A percentile compares a stretch with the other conserved stretches of the same genome.
Evolutionary conservation across 768 basidiomycete species (phyloP).

Genomic region (Pisolithus albus): DNA sequence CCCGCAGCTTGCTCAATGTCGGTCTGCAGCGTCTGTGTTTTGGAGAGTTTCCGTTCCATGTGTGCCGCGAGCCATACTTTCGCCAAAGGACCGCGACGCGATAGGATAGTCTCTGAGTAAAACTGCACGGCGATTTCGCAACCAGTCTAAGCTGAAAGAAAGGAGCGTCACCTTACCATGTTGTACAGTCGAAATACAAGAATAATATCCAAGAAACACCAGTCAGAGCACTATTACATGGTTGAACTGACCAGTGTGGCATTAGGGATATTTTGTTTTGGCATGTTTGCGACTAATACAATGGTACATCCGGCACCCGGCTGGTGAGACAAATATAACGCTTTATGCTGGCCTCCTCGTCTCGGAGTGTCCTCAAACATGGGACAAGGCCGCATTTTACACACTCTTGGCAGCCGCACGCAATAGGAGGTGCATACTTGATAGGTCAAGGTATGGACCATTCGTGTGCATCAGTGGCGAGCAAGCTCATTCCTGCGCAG

Average conservation of each 20-base stretch:
- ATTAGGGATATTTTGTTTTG: slow-evolving; percentile 9
- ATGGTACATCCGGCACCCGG: slow-evolving; percentile 4
- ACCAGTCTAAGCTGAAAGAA: not conserved
- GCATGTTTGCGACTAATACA: slow-evolving; percentile 3
- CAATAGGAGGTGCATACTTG: not conserved
- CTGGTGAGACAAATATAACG: not conserved
- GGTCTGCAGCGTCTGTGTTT: slow-evolving; percentile 88
- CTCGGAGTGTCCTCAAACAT: slow-evolving; percentile 16
- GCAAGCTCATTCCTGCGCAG: not conserved
- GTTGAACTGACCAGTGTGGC: slow-evolving; percentile 21
- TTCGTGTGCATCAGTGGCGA: not conserved
- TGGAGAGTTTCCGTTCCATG: slow-evolving; percentile 97
- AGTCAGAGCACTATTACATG: slow-evolving; percentile 4
- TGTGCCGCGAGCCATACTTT: slow-evolving; percentile 99
- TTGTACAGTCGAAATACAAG: slow-evolving; percentile 11
- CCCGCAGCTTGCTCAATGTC: slow-evolving; percentile 94
- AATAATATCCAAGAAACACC: slow-evolving; percentile 15
- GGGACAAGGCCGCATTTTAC: not conserved
- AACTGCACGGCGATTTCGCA: slow-evolving; percentile 47
- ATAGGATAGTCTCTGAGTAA: slow-evolving; percentile 90
- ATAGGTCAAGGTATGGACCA: not conserved
- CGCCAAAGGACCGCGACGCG: slow-evolving; percentile 88
- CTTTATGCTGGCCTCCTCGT: slow-evolving; percentile 17
- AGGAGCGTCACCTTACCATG: slow-evolving; percentile 12
- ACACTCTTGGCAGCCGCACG: not conserved